Conservation (phyloP, 2,329 filamentous ascomycete genomes). For the Fonsecaea monophora region DNA sequence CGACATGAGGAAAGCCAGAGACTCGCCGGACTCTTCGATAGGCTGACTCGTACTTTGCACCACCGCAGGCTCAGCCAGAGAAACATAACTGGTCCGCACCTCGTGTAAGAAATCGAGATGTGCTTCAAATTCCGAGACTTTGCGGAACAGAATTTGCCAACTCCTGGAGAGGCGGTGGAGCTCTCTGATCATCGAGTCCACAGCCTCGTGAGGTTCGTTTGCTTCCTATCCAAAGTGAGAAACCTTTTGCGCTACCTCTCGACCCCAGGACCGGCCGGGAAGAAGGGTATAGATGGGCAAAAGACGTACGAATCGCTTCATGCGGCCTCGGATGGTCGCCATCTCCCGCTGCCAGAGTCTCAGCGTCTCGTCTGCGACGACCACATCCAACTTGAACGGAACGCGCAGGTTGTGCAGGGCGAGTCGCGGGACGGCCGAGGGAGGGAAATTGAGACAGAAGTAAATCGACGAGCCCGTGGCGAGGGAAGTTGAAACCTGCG, state of each 20-base stretch:
- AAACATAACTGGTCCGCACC: not conserved
- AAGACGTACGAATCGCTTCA: constrained; percentile 12
- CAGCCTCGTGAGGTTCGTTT: constrained; percentile 1
- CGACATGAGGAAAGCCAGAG: not conserved
- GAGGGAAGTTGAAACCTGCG: not conserved
- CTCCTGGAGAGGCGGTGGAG: constrained; percentile 3
- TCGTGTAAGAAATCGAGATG: constrained; percentile 9
- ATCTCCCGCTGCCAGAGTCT: constrained; percentile 12
- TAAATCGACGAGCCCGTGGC: constrained; percentile 3
- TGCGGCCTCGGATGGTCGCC: not conserved
- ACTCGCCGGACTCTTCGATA: not conserved
- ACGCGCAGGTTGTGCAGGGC: not conserved
- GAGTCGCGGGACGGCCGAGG: not conserved
- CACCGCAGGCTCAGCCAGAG: not conserved
- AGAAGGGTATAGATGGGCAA: not conserved
- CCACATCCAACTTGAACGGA: constrained; percentile 9
- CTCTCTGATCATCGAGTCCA: constrained; percentile 9
- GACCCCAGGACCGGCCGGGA: no score
- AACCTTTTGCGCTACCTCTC: not conserved
- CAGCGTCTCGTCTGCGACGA: constrained; percentile 9
- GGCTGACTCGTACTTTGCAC: not conserved
- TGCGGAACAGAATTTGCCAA: constrained; percentile 14
- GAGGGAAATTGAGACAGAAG: constrained; percentile 14
- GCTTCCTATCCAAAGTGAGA: not conserved
- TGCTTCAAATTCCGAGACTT: constrained; percentile 11